phyloP scores from a whole-genome alignment of 2,329 filamentous ascomycete species.

The Fusarium annulatum region DNA sequence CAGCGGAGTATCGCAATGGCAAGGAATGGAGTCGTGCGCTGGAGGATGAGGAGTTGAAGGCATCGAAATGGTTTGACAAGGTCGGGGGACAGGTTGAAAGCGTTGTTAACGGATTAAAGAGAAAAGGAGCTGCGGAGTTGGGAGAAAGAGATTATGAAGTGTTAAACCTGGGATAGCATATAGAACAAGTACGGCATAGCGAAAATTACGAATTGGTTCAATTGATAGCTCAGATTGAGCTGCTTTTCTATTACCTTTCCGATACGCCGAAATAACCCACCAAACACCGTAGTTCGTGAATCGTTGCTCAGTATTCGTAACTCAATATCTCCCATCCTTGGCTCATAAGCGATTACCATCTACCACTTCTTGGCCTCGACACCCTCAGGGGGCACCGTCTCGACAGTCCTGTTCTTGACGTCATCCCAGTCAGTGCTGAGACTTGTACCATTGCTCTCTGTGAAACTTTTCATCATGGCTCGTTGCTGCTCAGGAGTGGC shows the following conservation, averaged over 20 bases:
- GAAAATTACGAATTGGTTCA: constrained; percentile 6
- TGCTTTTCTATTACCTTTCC: constrained; percentile 26
- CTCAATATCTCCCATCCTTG: background rate
- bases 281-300: constrained; percentile 14
- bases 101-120: constrained; percentile 21
- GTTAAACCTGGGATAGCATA: constrained; percentile 19
- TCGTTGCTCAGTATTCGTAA: background rate
- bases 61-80: constrained; percentile 44
- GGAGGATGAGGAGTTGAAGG: constrained; percentile 43
- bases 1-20: constrained; percentile 39
- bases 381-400: constrained; percentile 79
- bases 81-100: constrained; percentile 23
- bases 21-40: constrained; percentile 40
- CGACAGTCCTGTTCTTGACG: constrained; percentile 77
- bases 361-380: constrained; percentile 79
- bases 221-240: background rate
- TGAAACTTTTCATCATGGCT: constrained; percentile 98
- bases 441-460: constrained; percentile 92
- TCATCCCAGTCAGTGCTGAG: constrained; percentile 93
- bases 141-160: constrained; percentile 30
- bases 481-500: constrained; percentile 83
- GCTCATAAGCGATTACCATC: background rate
- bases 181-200: constrained; percentile 17
- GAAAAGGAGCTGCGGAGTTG: constrained; percentile 37
- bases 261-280: constrained; percentile 27